A percentile compares a stretch with the other conserved stretches of the same genome.
Conservation (phyloP, 305 asterid species). For the Nicotiana rustica region DNA sequence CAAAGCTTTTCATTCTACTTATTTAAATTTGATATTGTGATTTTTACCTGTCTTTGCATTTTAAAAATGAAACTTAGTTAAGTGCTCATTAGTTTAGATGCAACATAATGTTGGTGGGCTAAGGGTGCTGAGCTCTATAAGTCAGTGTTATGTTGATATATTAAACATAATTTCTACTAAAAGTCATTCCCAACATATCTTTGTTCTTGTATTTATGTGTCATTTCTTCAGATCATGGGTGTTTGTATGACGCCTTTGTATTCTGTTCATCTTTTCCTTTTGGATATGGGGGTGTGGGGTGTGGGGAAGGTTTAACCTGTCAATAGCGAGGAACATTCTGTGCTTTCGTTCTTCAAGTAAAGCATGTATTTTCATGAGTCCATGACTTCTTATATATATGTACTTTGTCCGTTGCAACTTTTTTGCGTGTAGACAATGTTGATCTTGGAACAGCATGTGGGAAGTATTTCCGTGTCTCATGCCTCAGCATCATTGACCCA, state of each 20-base stretch:
- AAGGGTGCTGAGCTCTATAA: not conserved
- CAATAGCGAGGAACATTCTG: not conserved
- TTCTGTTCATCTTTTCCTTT: not conserved
- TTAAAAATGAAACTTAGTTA: not conserved
- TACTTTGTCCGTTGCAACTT: not conserved
- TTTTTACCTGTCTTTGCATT: not conserved
- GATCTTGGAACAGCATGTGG: slow-evolving; percentile 83
- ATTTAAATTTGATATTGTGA: not conserved
- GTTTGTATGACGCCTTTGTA: not conserved
- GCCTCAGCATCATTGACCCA: slow-evolving; percentile 78
- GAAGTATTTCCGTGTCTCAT: slow-evolving; percentile 68
- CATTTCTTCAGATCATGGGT: not conserved
- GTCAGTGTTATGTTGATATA: not conserved
- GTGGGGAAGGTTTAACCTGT: not conserved
- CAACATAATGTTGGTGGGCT: not conserved
- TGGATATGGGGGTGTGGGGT: not conserved
- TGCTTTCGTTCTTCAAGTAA: not conserved
- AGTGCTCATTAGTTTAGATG: not conserved
- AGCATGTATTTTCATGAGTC: not conserved
- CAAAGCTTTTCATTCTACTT: not conserved
- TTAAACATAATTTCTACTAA: not conserved
- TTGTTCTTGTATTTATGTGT: not conserved
- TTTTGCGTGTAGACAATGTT: slow-evolving; percentile 60
- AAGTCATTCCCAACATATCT: not conserved
- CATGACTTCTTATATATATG: not conserved